Evolutionary conservation across 129 eudicot species (phyloP), one percentile per base, ranked within the genome.

Genomic region (Centrapalus pauciflorus): DNA sequence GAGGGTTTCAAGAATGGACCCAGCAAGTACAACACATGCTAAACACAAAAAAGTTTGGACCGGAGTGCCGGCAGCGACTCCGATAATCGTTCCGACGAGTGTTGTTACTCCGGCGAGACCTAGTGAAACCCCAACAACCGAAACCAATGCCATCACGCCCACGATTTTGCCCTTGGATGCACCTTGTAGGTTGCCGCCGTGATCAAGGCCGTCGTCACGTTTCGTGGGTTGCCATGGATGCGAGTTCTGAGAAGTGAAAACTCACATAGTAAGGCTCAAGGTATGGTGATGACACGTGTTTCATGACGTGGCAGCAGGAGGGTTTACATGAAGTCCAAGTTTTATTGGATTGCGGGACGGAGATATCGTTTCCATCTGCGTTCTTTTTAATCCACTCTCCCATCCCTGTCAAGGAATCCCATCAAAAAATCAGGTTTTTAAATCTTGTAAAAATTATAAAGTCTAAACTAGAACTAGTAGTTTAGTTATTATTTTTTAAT

Each of bases 21-120:
- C n/a, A n/a, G n/a, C n/a, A n/a, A n/a, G n/a, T n/a, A n/a, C n/a
- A n/a, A n/a, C n/a, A n/a, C n/a, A n/a, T n/a, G n/a, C n/a, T n/a
- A n/a, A n/a, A n/a, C n/a, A n/a, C n/a, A n/a, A n/a, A n/a, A n/a
- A n/a, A n/a, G n/a, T n/a, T n/a, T n/a, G n/a, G 9, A 85, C 28
- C 0, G 91, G 91, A 3, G 87, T 46, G 12, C 80, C 40, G 3
- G 79, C 38, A 2, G 75, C 76, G 8, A 81, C 63, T 0, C 82
- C 84, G 45, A 79, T 55, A 9, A 81, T 34, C 17, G 91, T 71
- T 7, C 84, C 91, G 23, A 60, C 48, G 4, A 85, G 81, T n/a
- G n/a, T n/a, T 29, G 71, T 79, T 21, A 81, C 12, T 26, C 82
- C 81, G 8, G 91, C 74, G 2, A 85, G 74, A 37, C 55, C 26